Base-by-base conservation (phyloP, 2,329 filamentous ascomycete species). In the Pestalotiopsis sp. region DNA sequence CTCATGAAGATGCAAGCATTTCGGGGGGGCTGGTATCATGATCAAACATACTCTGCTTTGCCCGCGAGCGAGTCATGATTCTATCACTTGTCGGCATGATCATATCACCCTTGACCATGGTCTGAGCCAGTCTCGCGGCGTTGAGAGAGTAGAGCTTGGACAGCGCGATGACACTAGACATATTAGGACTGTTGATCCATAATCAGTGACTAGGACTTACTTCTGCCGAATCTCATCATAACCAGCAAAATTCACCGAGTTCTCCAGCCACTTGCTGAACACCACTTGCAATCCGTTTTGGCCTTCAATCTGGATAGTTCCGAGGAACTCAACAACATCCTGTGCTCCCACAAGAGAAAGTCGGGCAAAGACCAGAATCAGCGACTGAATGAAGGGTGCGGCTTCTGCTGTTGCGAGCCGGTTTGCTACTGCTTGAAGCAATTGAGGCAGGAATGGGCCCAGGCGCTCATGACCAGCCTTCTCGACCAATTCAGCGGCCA, bases 141-240 rank as follows among this genome's bases (percentile, higher is more conserved):
- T 96, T 92, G 20, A 99, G 86, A 66, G 91, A 91, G 79, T 96
- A 98, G 2, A 99, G 84, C 76, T 97, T 97, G 0, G 94, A 94
- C 2, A 99, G 86, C 5, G 96, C 96, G 73, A 97, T 95, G 68
- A 98, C 93, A 76, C 92, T 95, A 73, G 57, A 44, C 20, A 52
- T 17, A 48, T 59, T 35, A 71, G 84, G 75, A 83, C 80, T 69
- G 39, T 9, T 26, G 5, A 52, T 20, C 35, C 20, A 9, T 0
- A n/a, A 20, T 38, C 20, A 24, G n/a, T 39, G 66, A 58, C n/a
- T 9, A 22, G 57, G n/a, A 83, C 90, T 79, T 83, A 94, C 92
- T 98, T 99, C 79, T 98, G 94, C 73, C 94, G 89, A 73, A 98
- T 98, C 79, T 98, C 95, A 74, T 98, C 94, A 74, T 98, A 99